Evolutionary conservation across 73 alveolate species (phyloP).

Genomic region (Paramecium tetraurelia): DNA sequence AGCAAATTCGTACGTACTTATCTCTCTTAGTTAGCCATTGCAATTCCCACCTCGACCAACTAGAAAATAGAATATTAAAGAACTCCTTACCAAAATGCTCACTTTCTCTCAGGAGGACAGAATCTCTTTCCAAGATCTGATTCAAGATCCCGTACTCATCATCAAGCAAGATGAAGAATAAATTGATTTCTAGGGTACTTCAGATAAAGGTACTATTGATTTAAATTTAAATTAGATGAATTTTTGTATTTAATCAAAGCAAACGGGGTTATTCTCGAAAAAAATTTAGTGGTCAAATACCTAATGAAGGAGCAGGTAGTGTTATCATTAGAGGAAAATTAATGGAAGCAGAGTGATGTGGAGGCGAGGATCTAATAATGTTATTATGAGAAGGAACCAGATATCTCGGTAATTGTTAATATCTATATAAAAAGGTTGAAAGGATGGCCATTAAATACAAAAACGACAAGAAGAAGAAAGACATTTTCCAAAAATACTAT

Average conservation of each 20-base stretch:
- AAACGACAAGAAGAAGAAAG: constrained; percentile 44
- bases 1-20: neutral
- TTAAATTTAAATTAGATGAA: neutral
- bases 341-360: neutral
- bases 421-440: neutral
- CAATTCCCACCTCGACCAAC: constrained; percentile 46
- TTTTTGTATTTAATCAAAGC: neutral
- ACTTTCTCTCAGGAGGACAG: constrained; percentile 29
- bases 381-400: neutral
- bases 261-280: neutral
- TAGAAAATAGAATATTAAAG: constrained; percentile 49
- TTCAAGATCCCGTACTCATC: constrained; percentile 43
- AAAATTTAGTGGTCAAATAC: constrained; percentile 49
- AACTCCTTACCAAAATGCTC: constrained; percentile 15
- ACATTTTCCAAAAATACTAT: constrained; percentile 1
- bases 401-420: neutral
- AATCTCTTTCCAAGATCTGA: constrained; percentile 39
- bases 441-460: neutral
- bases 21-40: constrained; percentile 11
- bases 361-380: neutral
- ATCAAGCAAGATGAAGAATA: neutral
- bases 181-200: neutral
- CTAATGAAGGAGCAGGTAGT: neutral
- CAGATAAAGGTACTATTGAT: neutral
- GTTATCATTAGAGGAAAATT: neutral